Evolutionary conservation across 805 yeast species (phyloP).

Genomic region (Saccharomycopsis fermentans): DNA sequence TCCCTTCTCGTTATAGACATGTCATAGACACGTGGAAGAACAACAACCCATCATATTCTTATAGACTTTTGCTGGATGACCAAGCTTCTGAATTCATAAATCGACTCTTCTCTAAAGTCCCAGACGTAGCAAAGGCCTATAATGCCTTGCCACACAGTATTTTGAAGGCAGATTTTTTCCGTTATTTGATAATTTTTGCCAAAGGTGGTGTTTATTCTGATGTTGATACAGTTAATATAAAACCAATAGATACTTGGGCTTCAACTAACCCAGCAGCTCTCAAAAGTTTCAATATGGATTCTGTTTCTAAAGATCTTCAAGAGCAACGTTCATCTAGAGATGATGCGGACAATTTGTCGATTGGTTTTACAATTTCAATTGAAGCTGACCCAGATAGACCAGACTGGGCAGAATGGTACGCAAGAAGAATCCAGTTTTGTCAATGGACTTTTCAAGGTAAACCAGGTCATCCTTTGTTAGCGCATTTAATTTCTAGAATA

Average conservation of each 20-base stretch:
- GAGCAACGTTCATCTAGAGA: neutral
- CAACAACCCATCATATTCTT: constrained; percentile 53
- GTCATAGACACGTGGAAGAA: constrained; percentile 55
- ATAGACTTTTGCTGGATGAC: constrained; percentile 65
- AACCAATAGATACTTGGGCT: constrained; percentile 70
- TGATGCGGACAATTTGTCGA: constrained; percentile 22
- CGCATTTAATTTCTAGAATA: constrained; percentile 70
- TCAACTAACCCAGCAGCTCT: constrained; percentile 31
- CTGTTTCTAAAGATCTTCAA: neutral
- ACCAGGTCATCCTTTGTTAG: constrained; percentile 80
- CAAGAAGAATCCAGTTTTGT: constrained; percentile 87
- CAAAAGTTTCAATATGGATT: constrained; percentile 2
- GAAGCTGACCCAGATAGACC: constrained; percentile 96
- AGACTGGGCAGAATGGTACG: constrained; percentile 91
- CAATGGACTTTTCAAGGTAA: constrained; percentile 95
- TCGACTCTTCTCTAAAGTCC: constrained; percentile 56
- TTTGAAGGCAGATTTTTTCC: constrained; percentile 85
- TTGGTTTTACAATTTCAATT: constrained; percentile 81
- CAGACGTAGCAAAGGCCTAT: constrained; percentile 71
- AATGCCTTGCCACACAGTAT: constrained; percentile 67
- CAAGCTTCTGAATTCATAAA: constrained; percentile 45
- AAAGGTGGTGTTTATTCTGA: constrained; percentile 92
- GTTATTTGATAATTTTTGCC: constrained; percentile 79
- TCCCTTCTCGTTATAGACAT: constrained; percentile 43
- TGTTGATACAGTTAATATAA: constrained; percentile 71